These are phyloP conservation scores for Trichoderma gamsii DNA, from an alignment of 495 filamentous ascomycete species.

Conservation along the genomic window DNA sequence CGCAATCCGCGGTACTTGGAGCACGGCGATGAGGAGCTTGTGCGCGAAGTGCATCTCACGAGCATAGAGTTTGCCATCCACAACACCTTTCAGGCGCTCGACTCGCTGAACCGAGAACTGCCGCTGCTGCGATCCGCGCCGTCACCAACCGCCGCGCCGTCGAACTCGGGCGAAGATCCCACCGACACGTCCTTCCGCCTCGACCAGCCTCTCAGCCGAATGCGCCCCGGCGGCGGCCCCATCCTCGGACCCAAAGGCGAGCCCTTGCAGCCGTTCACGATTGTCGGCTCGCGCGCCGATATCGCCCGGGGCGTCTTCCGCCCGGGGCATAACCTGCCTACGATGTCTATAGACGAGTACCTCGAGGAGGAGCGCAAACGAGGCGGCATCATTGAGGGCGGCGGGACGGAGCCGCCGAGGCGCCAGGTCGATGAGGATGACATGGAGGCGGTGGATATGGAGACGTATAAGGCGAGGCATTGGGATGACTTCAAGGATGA, in stretches of 20 bases:
- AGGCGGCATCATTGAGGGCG: constrained; percentile 89
- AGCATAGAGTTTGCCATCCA: constrained; percentile 67
- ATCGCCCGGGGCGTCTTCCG: constrained; percentile 80
- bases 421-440: constrained; percentile 85
- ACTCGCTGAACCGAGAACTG: constrained; percentile 75
- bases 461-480: constrained; percentile 85
- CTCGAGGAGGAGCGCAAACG: constrained; percentile 80
- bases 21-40: constrained; percentile 64
- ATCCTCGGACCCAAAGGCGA: constrained; percentile 76
- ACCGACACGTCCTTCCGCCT: constrained; percentile 57
- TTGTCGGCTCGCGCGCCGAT: constrained; percentile 70
- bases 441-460: constrained; percentile 72
- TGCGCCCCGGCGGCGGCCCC: constrained; percentile 57
- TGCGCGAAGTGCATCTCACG: constrained; percentile 71
- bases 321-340: constrained; percentile 86
- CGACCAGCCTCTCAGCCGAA: constrained; percentile 51
- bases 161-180: constrained; percentile 31
- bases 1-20: constrained; percentile 37
- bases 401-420: constrained; percentile 65
- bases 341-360: constrained; percentile 98
- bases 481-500: constrained; percentile 95
- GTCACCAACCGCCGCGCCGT: constrained; percentile 8
- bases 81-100: constrained; percentile 76
- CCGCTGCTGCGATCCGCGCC: constrained; percentile 68
- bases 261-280: constrained; percentile 84